Conservation (phyloP, 139 green algal species). For the Monoraphidium neglectum region DNA sequence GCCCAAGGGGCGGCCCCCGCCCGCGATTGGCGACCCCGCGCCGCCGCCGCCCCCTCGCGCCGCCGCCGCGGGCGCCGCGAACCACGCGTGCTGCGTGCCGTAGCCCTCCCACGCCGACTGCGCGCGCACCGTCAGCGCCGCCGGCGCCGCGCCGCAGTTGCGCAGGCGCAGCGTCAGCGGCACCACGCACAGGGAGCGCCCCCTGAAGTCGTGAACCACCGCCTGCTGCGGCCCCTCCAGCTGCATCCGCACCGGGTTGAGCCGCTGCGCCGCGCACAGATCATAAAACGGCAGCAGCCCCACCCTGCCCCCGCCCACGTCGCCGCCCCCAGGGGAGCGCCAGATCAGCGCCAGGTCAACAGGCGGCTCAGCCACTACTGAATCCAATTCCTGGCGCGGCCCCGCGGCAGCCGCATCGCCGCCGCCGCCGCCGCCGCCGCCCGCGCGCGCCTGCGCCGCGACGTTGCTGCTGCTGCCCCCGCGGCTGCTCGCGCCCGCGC, state of each 20-base stretch:
- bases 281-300: slow-evolving; percentile 25
- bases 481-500: slow-evolving; percentile 1
- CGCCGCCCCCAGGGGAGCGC: slow-evolving; percentile 6
- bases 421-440: neutral
- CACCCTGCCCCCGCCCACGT: neutral
- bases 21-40: neutral
- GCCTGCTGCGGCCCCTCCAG: slow-evolving; percentile 13
- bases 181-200: slow-evolving; percentile 46
- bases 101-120: slow-evolving; percentile 11
- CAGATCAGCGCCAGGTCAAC: slow-evolving; percentile 45
- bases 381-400: neutral
- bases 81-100: slow-evolving; percentile 18
- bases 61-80: neutral
- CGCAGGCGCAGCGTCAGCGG: slow-evolving; percentile 50
- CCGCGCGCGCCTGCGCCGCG: neutral
- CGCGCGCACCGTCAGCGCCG: slow-evolving; percentile 42
- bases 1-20: neutral
- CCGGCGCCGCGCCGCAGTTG: slow-evolving; percentile 51
- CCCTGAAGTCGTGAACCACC: slow-evolving; percentile 61
- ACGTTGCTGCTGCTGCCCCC: slow-evolving; percentile 3
- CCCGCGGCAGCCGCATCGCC: neutral
- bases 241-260: slow-evolving; percentile 23
- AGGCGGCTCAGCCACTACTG: slow-evolving; percentile 33
- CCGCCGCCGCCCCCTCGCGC: neutral
- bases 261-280: slow-evolving; percentile 30